Conservation (phyloP, 495 filamentous ascomycete genomes). For the Alectoria sarmentosa region DNA sequence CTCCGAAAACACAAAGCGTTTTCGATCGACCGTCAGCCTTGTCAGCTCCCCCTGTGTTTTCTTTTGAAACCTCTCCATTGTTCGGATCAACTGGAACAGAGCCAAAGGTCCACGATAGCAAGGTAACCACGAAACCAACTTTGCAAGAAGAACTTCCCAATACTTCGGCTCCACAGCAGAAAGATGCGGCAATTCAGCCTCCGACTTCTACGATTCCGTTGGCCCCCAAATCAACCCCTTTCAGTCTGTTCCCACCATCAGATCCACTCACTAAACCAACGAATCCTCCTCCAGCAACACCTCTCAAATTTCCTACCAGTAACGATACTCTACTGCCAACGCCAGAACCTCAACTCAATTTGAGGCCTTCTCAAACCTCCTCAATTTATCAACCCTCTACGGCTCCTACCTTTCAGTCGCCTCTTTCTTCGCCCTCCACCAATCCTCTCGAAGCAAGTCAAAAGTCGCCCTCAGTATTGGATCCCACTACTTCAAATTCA, state of each 20-base stretch:
- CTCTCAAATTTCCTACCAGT: neutral
- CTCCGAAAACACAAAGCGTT: neutral
- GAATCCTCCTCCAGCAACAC: neutral
- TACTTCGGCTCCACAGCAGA: neutral
- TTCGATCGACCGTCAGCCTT: constrained; percentile 6
- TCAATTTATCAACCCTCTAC: neutral
- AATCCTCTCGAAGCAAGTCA: neutral
- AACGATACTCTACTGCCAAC: neutral
- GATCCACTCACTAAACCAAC: neutral
- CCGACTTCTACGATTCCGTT: neutral
- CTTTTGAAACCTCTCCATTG: constrained; percentile 12
- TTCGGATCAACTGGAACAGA: neutral
- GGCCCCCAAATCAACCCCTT: neutral
- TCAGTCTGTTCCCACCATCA: neutral
- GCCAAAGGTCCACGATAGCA: neutral
- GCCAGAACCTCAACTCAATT: neutral
- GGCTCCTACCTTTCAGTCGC: neutral
- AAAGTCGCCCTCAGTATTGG: neutral
- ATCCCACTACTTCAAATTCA: neutral
- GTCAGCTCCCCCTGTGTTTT: constrained; percentile 2
- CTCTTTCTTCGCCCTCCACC: neutral
- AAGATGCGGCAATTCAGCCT: neutral
- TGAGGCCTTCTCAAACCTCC: neutral
- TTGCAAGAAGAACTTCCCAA: neutral
- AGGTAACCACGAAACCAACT: neutral